phyloP scores from a whole-genome alignment of 2,329 filamentous ascomycete genomes.

The Hypomyces perniciosus region DNA sequence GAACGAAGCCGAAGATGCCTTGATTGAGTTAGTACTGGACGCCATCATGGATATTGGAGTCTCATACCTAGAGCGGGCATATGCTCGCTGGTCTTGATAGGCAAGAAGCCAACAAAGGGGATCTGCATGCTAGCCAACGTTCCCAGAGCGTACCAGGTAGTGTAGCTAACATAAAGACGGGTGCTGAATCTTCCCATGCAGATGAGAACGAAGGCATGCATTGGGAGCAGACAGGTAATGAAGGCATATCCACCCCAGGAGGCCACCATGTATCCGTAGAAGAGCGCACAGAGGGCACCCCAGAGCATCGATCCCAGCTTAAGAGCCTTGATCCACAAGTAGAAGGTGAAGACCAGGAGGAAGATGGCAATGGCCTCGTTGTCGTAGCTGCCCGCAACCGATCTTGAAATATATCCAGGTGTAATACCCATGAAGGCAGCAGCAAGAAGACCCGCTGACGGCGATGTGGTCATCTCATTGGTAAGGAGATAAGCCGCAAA shows the following conservation, averaged over 20 bases:
- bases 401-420: conserved; percentile 95
- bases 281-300: conserved; percentile 89
- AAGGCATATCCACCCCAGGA: conserved; percentile 99
- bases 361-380: conserved; percentile 99
- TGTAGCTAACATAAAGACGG: conserved; percentile 91
- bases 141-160: conserved; percentile 94
- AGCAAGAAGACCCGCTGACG: conserved; percentile 89
- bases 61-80: conserved; percentile 84
- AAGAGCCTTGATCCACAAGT: conserved; percentile 96
- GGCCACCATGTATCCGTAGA: conserved; percentile 99
- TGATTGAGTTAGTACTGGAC: conserved; percentile 5
- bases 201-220: conserved; percentile 89
- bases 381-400: conserved; percentile 96
- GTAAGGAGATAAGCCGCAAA: conserved; percentile 92
- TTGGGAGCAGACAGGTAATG: conserved; percentile 93
- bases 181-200: conserved; percentile 96
- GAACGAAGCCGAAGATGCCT: conserved; percentile 94
- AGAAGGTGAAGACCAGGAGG: conserved; percentile 96
- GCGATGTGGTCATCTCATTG: conserved; percentile 93
- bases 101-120: conserved; percentile 95
- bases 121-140: conserved; percentile 99
- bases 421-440: conserved; percentile 96
- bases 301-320: conserved; percentile 96
- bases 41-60: conserved; percentile 24
- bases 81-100: conserved; percentile 94